These are phyloP conservation scores for Pythium plurisporium DNA, from an alignment of 352 stramenopile genomes.

Conservation along the genomic window DNA sequence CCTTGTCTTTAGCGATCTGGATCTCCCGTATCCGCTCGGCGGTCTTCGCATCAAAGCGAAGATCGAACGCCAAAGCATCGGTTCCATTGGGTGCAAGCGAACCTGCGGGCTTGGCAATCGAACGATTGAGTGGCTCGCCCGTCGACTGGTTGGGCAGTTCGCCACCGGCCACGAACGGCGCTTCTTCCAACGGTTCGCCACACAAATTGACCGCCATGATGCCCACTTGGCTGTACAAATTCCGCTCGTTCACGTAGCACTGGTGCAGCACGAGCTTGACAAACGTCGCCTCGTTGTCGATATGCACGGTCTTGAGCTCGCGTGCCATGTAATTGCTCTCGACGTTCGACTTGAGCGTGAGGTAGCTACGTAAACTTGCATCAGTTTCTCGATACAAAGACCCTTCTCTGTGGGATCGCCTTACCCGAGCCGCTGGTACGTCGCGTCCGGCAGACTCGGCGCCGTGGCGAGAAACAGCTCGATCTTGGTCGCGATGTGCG, in stretches of 20 bases:
- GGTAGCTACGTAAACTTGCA: too few relatives aligned
- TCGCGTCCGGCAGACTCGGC: conserved; percentile 34
- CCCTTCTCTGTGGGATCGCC: too few relatives aligned
- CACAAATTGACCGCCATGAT: conserved; percentile 88
- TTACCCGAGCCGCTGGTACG: conserved; percentile 78
- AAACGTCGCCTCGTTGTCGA: conserved; percentile 78
- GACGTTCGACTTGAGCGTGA: conserved; percentile 80
- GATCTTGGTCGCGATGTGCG: conserved; percentile 90
- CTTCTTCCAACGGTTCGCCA: conserved; percentile 45
- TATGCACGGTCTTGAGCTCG: conserved; percentile 92
- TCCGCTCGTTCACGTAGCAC: conserved; percentile 88
- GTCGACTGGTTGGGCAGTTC: conserved; percentile 54
- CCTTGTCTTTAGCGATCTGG: conserved; percentile 77
- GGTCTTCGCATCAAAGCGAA: conserved; percentile 89
- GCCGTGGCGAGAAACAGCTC: conserved; percentile 85
- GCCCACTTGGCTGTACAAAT: conserved; percentile 90
- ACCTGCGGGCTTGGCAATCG: conserved; percentile 27
- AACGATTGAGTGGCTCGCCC: conserved; percentile 31
- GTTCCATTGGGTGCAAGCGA: not conserved
- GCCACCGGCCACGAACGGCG: not conserved
- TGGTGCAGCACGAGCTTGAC: conserved; percentile 88
- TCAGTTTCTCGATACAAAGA: too few relatives aligned
- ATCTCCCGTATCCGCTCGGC: conserved; percentile 86
- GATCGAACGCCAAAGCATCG: conserved; percentile 72
- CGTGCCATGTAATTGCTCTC: conserved; percentile 83